These are phyloP conservation scores for Ceratocystis destructans DNA, from an alignment of 2,329 filamentous ascomycete species.

Conservation along the genomic window DNA sequence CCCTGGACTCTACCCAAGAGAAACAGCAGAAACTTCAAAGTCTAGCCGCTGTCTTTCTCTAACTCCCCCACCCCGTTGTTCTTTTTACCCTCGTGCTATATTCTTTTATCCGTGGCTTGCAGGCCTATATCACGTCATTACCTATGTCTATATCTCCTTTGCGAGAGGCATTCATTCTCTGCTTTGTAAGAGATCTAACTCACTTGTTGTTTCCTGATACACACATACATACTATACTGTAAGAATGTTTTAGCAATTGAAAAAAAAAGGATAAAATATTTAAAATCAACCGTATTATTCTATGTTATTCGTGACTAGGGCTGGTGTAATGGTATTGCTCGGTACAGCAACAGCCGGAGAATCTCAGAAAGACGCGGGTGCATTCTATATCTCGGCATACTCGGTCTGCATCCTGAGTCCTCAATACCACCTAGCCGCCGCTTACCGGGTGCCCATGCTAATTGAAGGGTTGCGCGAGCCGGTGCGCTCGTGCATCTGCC, in stretches of 20 bases:
- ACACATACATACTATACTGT: too few species aligned
- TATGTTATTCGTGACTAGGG: background rate
- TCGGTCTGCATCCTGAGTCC: too few species aligned
- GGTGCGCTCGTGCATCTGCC: slow-evolving; percentile 33
- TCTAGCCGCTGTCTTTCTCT: slow-evolving; percentile 7
- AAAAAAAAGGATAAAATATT: background rate
- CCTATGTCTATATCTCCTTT: too few species aligned
- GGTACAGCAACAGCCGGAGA: too few species aligned
- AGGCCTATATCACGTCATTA: too few species aligned
- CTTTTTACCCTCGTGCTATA: background rate
- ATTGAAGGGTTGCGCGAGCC: slow-evolving; percentile 39
- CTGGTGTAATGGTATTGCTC: background rate
- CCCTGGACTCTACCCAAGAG: slow-evolving; percentile 54
- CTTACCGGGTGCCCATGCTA: slow-evolving; percentile 23
- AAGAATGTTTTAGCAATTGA: background rate
- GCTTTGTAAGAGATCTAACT: too few species aligned
- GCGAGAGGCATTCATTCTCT: too few species aligned
- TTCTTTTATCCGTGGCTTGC: background rate
- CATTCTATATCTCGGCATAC: too few species aligned
- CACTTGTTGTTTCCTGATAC: too few species aligned
- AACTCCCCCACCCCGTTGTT: slow-evolving; percentile 1
- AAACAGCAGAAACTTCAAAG: slow-evolving; percentile 28
- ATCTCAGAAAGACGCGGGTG: too few species aligned
- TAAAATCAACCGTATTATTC: background rate
- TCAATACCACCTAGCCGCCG: background rate